Base-by-base conservation (phyloP, 2,329 filamentous ascomycete species). In the Ophiobolus disseminans region DNA sequence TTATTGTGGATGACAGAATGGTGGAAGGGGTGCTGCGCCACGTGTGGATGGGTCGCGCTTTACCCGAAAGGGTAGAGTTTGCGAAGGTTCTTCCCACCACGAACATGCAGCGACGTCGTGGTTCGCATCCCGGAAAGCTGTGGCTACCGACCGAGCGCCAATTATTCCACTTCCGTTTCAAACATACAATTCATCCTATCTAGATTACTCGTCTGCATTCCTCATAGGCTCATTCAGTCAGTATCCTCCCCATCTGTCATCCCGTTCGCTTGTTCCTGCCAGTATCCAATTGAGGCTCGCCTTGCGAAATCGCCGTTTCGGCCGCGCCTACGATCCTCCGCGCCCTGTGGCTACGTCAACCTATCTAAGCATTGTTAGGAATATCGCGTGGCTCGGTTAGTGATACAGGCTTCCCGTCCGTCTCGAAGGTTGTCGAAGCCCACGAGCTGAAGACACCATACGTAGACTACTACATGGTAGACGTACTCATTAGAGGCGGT, bases 401-500 rank as follows among this genome's bases (percentile, higher is more conserved):
- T 31, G 41, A 32, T 25, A 45, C 47, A 42, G 26, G 16, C 40
- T 23, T 45, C 22, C 34, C 43, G 49, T 40, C 28, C 32, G 40
- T 45, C 26, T 42, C 40, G 40, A 50, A 43, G 46, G 48, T 45
- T 52, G 38, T 48, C 46, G 38, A 48, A 55, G 31, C 37, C 48
- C 40, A 38, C 30, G 28, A 43, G 50, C 45, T 50, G 43, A 47
- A 52, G 50, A 37, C 41, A 50, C 41, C 46, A 47, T 53, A 53
- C 35, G 35, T 32, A 35, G 35, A 43, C 32, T 48, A 44, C 53
- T 48, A 58, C 31, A 63, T 62, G 49, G 55, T 62, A 60, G 53
- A 62, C 58, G 61, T 62, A 54, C 47, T 48, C 62, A 41, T 46
- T 30, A 44, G 64, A 63, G 64, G 64, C 61, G 56, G 64, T 62